Conservation (phyloP, 2,329 filamentous ascomycete species). For the Didymella pinodella region DNA sequence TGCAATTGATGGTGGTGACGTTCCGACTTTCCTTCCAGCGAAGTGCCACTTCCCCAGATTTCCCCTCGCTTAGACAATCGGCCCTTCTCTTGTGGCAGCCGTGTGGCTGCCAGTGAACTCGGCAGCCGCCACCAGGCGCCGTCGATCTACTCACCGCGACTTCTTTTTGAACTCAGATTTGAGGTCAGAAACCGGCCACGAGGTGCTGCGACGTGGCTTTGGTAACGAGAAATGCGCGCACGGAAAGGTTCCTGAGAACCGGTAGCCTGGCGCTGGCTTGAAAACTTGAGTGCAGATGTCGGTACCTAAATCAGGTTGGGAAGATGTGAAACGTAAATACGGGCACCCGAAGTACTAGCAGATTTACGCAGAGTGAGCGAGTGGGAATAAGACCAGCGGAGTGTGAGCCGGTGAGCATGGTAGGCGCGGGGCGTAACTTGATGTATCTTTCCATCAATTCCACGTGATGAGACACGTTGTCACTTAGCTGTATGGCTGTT, state of each 20-base stretch:
- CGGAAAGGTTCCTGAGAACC: constrained; percentile 4
- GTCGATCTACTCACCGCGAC: constrained; percentile 6
- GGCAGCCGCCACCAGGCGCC: neutral
- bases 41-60: constrained; percentile 10
- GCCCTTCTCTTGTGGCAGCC: neutral
- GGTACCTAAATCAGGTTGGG: constrained; percentile 1
- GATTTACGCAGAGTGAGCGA: constrained; percentile 2
- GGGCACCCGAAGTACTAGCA: constrained; percentile 1
- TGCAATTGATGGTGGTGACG: neutral
- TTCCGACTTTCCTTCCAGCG: neutral
- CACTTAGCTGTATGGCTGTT: neutral
- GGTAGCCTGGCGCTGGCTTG: neutral
- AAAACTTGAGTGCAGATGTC: constrained; percentile 1
- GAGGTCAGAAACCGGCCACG: constrained; percentile 5
- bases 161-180: constrained; percentile 7
- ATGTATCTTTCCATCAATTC: neutral
- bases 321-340: constrained; percentile 10
- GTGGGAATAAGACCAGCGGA: constrained; percentile 3
- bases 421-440: neutral
- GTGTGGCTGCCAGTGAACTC: neutral
- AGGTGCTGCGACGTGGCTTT: neutral
- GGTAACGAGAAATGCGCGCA: constrained; percentile 7
- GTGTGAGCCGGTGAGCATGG: neutral
- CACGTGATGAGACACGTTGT: neutral
- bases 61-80: neutral